These are phyloP conservation scores for Sistotremastrum niveocremeum DNA, from an alignment of 768 basidiomycete genomes.

Conservation along the genomic window DNA sequence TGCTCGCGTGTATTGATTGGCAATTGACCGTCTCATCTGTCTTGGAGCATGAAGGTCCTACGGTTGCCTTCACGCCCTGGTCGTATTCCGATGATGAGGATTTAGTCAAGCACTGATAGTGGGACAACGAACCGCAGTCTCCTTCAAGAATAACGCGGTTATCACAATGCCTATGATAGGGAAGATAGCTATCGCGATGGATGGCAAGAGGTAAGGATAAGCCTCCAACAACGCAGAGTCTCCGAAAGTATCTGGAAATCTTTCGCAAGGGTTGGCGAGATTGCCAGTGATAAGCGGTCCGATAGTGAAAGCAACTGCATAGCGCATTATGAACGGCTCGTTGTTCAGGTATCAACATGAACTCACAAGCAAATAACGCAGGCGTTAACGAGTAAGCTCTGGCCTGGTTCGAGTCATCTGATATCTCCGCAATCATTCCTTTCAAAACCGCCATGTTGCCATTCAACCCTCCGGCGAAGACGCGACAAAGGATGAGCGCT, in stretches of 20 bases:
- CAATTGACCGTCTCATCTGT: too few species aligned
- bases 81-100: too few species aligned
- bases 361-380: too few species aligned
- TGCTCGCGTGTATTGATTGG: too few species aligned
- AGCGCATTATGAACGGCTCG: too few species aligned
- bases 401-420: constrained; percentile 29
- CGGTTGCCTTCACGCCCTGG: too few species aligned
- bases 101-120: too few species aligned
- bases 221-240: constrained; percentile 33
- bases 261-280: constrained; percentile 40
- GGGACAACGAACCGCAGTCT: constrained; percentile 10
- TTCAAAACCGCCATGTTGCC: constrained; percentile 36
- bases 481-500: constrained; percentile 28
- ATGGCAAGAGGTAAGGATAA: constrained; percentile 38
- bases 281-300: constrained; percentile 43
- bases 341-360: too few species aligned
- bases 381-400: constrained; percentile 27
- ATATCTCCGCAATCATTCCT: constrained; percentile 31
- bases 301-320: not conserved
- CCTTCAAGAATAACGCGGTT: constrained; percentile 26
- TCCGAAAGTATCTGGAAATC: constrained; percentile 36
- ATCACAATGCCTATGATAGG: constrained; percentile 23
- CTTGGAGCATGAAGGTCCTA: too few species aligned
- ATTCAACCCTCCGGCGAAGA: constrained; percentile 18
- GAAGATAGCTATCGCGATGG: constrained; percentile 22